Evolutionary conservation across 140 eudicot species (phyloP).

Genomic region (Erigeron philadelphicus): DNA sequence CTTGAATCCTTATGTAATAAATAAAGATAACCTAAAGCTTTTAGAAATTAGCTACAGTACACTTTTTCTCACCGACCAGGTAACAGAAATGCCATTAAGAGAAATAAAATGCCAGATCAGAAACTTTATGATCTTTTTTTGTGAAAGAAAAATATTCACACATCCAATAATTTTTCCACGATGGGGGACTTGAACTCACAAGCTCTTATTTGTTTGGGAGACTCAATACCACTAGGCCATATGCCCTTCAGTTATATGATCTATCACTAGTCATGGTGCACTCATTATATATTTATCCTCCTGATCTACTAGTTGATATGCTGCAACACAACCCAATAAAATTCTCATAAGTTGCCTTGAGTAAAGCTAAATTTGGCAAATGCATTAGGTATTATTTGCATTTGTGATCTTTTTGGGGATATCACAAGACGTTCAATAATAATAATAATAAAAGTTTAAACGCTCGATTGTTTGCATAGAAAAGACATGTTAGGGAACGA

Average conservation of each 20-base stretch:
- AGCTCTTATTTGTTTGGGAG: not conserved
- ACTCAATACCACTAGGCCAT: too few species aligned
- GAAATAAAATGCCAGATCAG: too few species aligned
- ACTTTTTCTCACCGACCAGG: not conserved
- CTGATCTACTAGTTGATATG: slow-evolving; percentile 7
- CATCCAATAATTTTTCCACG: too few species aligned
- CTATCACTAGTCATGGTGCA: not conserved
- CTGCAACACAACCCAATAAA: not conserved
- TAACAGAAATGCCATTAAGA: too few species aligned
- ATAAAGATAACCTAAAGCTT: not conserved
- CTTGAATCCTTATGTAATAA: not conserved
- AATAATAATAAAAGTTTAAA: too few species aligned
- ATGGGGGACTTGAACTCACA: not conserved
- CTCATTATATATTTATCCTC: not conserved
- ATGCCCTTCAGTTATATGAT: not conserved
- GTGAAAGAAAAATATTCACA: too few species aligned
- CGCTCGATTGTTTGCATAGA: too few species aligned
- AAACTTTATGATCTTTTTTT: too few species aligned
- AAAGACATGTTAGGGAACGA: too few species aligned
- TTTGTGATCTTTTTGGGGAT: too few species aligned
- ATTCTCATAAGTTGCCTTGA: not conserved
- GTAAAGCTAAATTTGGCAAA: not conserved
- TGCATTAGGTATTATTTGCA: not conserved
- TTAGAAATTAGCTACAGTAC: not conserved
- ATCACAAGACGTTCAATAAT: too few species aligned